Conservation (phyloP, 1,284 basidiomycete species). For the Pulchroboletus neoregius region DNA sequence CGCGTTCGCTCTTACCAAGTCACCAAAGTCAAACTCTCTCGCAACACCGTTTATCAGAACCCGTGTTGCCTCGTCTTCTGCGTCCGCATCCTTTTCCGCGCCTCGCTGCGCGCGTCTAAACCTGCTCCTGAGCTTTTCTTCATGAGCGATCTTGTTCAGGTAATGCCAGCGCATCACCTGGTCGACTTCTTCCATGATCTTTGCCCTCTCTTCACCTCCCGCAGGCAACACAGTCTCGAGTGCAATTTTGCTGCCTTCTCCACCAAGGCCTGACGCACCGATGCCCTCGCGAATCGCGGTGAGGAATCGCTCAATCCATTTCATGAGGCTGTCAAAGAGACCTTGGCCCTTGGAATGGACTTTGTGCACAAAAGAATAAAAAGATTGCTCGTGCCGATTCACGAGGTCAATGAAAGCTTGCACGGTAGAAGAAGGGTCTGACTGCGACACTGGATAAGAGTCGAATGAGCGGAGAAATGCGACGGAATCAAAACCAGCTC, state of each 20-base stretch:
- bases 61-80: slow-evolving; percentile 75
- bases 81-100: slow-evolving; percentile 45
- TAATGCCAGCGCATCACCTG: slow-evolving; percentile 87
- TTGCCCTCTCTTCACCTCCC: slow-evolving; percentile 65
- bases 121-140: slow-evolving; percentile 79
- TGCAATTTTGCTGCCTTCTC: slow-evolving; percentile 43
- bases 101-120: slow-evolving; percentile 60
- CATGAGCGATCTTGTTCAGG: slow-evolving; percentile 85
- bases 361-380: slow-evolving; percentile 98
- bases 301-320: slow-evolving; percentile 95
- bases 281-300: slow-evolving; percentile 90
- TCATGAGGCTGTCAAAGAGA: slow-evolving; percentile 92
- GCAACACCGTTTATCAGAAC: slow-evolving; percentile 77
- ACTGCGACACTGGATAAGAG: slow-evolving; percentile 61
- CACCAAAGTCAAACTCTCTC: slow-evolving; percentile 75
- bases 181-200: slow-evolving; percentile 84
- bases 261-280: slow-evolving; percentile 40
- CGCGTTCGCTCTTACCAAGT: slow-evolving; percentile 72
- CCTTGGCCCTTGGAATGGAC: slow-evolving; percentile 97
- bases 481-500: slow-evolving; percentile 33
- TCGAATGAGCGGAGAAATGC: slow-evolving; percentile 8
- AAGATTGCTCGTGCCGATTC: slow-evolving; percentile 89
- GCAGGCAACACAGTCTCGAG: slow-evolving; percentile 87
- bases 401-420: slow-evolving; percentile 94
- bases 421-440: slow-evolving; percentile 83